Evolutionary conservation across 495 filamentous ascomycete genomes (phyloP), one percentile per base, ranked within the genome.

Genomic region (Penicillium dipodomyicola): DNA sequence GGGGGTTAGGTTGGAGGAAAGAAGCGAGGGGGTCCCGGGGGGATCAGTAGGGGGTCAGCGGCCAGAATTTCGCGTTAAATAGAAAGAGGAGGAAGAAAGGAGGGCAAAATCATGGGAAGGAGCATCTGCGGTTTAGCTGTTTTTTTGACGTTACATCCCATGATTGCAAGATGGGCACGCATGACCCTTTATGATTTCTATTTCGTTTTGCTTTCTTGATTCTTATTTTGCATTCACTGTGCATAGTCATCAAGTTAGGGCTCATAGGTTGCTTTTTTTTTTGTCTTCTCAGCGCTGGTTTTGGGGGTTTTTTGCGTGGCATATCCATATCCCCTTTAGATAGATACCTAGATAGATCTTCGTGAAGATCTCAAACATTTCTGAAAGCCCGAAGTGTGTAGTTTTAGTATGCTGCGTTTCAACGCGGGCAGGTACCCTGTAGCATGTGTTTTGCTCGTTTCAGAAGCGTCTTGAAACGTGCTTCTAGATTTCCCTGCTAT

Each of bases 271-370:
- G 30, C 53, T 63, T 40, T 41, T 54, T 57, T 49, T 45, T 56
- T 44, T 30, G 23, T 52, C 47, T 59, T 46, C 54, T 58, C 42
- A 54, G 52, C 52, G 52, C 19, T 54, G 30, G 20, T 47, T 39
- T 30, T 4, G 50, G 50, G 50, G 42, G 22, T 44, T 41, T 54
- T 57, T 52, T 37, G 51, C 25, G 42, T 49, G 44, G 40, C 54
- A 56, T 43, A 56, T 44, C 45, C 52, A 53, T 54, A 50, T 51
- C 46, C 48, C 22, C 33, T n/a, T 41, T 59, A 51, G 48, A 29
- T 49, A 37, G 50, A 50, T 61, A 61, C 49, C 63, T 68, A 68
- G 63, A 68, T 66, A 33, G 39, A 42, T 49, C 29, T 47, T 48
- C 29, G 5, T 47, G 42, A 9, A 54, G 42, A 39, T 54, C 43